A percentile compares a stretch with the other conserved stretches of the same genome.
These are phyloP conservation scores for Talaromyces proteolyticus DNA, from an alignment of 495 filamentous ascomycete species.

Conservation along the genomic window DNA sequence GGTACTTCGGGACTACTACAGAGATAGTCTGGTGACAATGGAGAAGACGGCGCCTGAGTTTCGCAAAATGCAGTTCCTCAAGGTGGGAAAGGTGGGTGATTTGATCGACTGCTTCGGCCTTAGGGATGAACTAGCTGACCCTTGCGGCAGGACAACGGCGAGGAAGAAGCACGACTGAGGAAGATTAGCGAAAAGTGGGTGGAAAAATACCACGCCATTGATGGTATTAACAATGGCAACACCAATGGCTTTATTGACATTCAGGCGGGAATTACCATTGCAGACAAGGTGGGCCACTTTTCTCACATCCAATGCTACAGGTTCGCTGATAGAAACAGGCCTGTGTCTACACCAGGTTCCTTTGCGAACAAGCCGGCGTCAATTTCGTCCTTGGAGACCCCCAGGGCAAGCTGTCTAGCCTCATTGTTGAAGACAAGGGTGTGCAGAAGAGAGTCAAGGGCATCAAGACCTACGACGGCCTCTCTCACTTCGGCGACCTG, in stretches of 20 bases:
- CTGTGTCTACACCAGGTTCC: slow-evolving; percentile 11
- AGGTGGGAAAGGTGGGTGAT: slow-evolving; percentile 2
- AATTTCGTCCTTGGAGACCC: slow-evolving; percentile 12
- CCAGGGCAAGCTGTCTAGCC: slow-evolving; percentile 8
- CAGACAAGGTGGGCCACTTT: slow-evolving; percentile 9
- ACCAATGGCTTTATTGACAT: slow-evolving; percentile 14
- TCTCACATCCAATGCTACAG: neutral
- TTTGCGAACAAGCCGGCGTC: slow-evolving; percentile 13
- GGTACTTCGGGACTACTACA: slow-evolving; percentile 10
- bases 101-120: neutral
- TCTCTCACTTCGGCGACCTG: slow-evolving; percentile 9
- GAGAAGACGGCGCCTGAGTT: slow-evolving; percentile 12
- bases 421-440: slow-evolving; percentile 4
- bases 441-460: slow-evolving; percentile 7
- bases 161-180: slow-evolving; percentile 7
- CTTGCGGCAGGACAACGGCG: neutral
- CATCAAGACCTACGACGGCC: slow-evolving; percentile 12
- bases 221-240: slow-evolving; percentile 8
- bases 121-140: neutral
- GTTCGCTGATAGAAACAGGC: slow-evolving; percentile 7
- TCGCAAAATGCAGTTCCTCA: slow-evolving; percentile 13
- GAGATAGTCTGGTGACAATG: slow-evolving; percentile 10
- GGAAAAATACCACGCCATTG: slow-evolving; percentile 11
- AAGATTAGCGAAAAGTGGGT: slow-evolving; percentile 9
- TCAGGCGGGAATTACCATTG: slow-evolving; percentile 11